phyloP scores from a whole-genome alignment of 176 grass and related monocot species.

The Dactylis glomerata region DNA sequence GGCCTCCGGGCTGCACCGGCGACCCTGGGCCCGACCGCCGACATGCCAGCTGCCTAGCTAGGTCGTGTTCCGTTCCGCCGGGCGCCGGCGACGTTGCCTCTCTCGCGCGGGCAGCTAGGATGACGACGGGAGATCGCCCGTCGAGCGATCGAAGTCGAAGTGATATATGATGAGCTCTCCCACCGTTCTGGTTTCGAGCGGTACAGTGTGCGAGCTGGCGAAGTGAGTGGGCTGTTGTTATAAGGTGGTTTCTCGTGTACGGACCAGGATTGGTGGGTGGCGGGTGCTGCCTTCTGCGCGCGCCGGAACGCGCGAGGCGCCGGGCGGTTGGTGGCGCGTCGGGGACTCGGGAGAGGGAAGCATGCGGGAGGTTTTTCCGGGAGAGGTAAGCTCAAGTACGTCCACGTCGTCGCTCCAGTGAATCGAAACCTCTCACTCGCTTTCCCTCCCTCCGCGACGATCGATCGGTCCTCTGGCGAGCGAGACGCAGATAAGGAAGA shows the following conservation, averaged over 20 bases:
- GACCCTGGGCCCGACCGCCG: slow-evolving; percentile 20
- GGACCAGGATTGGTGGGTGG: slow-evolving; percentile 7
- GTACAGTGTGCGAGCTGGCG: neutral
- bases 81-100: neutral
- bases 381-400: too few relatives aligned
- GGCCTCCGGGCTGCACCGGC: slow-evolving; percentile 4
- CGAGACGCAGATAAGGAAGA: too few relatives aligned
- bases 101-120: neutral
- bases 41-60: slow-evolving; percentile 24
- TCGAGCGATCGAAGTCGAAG: too few relatives aligned
- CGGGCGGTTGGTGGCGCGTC: neutral
- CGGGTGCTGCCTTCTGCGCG: neutral
- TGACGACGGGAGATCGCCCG: neutral
- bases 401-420: too few relatives aligned
- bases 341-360: too few relatives aligned
- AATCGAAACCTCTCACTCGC: too few relatives aligned
- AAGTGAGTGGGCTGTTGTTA: neutral
- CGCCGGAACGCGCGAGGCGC: too few relatives aligned
- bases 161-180: neutral
- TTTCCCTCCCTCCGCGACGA: too few relatives aligned
- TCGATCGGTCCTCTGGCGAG: too few relatives aligned
- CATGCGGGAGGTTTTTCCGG: too few relatives aligned
- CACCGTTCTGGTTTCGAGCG: neutral
- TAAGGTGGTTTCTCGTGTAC: neutral
- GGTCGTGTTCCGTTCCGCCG: neutral